Evolutionary conservation across 2,329 filamentous ascomycete species (phyloP).

Genomic region (Pseudogymnoascus pannorum): DNA sequence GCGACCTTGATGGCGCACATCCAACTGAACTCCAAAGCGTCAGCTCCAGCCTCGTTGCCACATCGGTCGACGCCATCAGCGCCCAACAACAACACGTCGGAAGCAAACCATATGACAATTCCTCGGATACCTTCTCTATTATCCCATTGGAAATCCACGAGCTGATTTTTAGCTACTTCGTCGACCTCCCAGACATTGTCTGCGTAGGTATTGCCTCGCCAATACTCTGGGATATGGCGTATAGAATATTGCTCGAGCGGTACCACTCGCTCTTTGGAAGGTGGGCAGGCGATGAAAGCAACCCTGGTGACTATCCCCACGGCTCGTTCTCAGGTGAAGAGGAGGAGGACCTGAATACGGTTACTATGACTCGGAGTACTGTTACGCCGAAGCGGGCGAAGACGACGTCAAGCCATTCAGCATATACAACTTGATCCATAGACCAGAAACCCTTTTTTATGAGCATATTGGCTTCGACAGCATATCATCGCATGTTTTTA

Average conservation of each 20-base stretch:
- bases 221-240: background rate
- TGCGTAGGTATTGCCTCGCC: background rate
- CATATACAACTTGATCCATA: no score
- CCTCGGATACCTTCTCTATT: background rate
- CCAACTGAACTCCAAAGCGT: background rate
- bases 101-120: background rate
- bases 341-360: background rate
- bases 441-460: no score
- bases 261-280: background rate
- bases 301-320: background rate
- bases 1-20: no score
- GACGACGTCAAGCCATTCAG: no score
- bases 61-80: no score
- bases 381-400: no score
- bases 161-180: conserved; percentile 19
- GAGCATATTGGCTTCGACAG: no score
- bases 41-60: no score
- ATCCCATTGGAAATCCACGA: conserved; percentile 17
- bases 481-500: no score
- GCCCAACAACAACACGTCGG: background rate
- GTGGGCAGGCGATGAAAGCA: background rate
- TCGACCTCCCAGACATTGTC: conserved; percentile 16
- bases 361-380: background rate
- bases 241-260: background rate
- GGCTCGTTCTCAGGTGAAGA: background rate